phyloP scores from a whole-genome alignment of 495 filamentous ascomycete genomes.

The Geoglossum glabrum region DNA sequence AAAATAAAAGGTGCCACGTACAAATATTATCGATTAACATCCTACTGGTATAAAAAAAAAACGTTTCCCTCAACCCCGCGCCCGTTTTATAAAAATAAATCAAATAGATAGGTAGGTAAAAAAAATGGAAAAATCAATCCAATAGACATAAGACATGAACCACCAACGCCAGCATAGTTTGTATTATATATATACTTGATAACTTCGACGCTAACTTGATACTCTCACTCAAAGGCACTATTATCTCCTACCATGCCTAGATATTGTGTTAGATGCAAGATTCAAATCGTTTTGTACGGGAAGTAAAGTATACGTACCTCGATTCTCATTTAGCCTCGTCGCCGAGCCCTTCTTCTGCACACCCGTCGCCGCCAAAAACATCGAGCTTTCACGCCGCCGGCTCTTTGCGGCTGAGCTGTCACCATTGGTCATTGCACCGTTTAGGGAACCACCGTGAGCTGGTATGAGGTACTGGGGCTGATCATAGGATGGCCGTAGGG shows the following conservation, averaged over 20 bases:
- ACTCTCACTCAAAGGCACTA: too few species aligned
- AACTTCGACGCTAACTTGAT: too few species aligned
- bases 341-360: neutral
- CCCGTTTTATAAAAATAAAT: too few species aligned
- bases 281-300: neutral
- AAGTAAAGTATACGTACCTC: slow-evolving; percentile 13
- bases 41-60: neutral
- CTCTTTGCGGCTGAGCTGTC: neutral
- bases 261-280: neutral
- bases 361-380: neutral
- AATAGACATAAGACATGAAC: too few species aligned
- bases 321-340: slow-evolving; percentile 10
- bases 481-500: slow-evolving; percentile 41
- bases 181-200: neutral
- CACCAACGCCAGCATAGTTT: too few species aligned
- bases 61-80: too few species aligned
- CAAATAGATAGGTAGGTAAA: too few species aligned
- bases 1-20: too few species aligned
- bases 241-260: neutral
- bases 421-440: neutral
- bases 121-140: too few species aligned
- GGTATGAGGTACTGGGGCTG: slow-evolving; percentile 1
- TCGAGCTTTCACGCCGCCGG: slow-evolving; percentile 1
- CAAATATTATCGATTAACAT: neutral
- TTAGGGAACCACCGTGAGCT: neutral